phyloP scores from a whole-genome alignment of 345 rosid genomes.

The Rubroshorea leprosula region DNA sequence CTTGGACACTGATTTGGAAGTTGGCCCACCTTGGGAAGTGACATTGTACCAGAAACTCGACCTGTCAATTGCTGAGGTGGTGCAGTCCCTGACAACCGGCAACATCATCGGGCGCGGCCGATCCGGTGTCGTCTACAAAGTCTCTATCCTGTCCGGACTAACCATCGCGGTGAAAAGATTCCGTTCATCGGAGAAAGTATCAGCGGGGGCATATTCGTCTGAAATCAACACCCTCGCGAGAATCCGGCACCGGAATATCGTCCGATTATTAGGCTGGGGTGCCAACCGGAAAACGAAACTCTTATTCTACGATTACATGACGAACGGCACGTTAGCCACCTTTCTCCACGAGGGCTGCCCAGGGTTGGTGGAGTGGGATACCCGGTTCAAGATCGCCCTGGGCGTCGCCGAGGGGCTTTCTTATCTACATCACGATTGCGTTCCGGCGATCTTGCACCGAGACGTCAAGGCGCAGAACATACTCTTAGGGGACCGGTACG shows the following conservation, averaged over 20 bases:
- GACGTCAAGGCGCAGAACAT: conserved; percentile 81
- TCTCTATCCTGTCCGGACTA: conserved; percentile 44
- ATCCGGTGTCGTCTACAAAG: conserved; percentile 73
- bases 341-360: conserved; percentile 47
- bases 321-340: conserved; percentile 55
- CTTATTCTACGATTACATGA: conserved; percentile 66
- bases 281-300: conserved; percentile 60
- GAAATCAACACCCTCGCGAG: conserved; percentile 67
- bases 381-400: conserved; percentile 57
- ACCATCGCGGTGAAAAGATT: conserved; percentile 67
- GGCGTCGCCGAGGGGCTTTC: conserved; percentile 80
- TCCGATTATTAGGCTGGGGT: conserved; percentile 76
- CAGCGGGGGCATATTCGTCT: conserved; percentile 63
- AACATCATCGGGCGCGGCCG: conserved; percentile 75
- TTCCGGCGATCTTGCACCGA: conserved; percentile 75
- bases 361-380: conserved; percentile 54
- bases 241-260: conserved; percentile 88
- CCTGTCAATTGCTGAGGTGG: conserved; percentile 61
- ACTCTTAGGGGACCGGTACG: conserved; percentile 53
- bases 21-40: conserved; percentile 81
- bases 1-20: conserved; percentile 35
- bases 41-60: conserved; percentile 80
- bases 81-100: conserved; percentile 38
- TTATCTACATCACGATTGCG: conserved; percentile 82
- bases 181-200: conserved; percentile 37